Evolutionary conservation across 1,139 yeast species (phyloP).

Genomic region (Pichia sp.): DNA sequence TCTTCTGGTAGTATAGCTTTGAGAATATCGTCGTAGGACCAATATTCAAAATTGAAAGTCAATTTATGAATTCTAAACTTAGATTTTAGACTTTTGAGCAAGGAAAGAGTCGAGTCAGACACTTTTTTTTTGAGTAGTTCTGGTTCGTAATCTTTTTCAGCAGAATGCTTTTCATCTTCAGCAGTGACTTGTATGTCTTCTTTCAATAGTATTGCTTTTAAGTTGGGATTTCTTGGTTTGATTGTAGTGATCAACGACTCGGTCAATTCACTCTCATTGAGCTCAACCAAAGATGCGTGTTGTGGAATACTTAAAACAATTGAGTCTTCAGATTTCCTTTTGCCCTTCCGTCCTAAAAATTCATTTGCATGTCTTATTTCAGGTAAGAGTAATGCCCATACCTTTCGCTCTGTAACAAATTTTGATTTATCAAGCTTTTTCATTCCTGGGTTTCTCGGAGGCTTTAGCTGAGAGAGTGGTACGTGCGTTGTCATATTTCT

Average conservation of each 20-base stretch:
- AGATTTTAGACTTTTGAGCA: slow-evolving; percentile 46
- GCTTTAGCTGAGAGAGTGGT: slow-evolving; percentile 31
- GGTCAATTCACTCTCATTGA: slow-evolving; percentile 8
- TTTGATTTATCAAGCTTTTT: slow-evolving; percentile 57
- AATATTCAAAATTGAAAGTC: slow-evolving; percentile 64
- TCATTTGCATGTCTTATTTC: slow-evolving; percentile 59
- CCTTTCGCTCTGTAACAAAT: slow-evolving; percentile 52
- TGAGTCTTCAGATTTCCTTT: slow-evolving; percentile 33
- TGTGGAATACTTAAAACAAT: slow-evolving; percentile 63
- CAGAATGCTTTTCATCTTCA: slow-evolving; percentile 33
- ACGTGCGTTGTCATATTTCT: slow-evolving; percentile 15
- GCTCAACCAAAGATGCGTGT: slow-evolving; percentile 58
- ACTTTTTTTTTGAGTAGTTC: slow-evolving; percentile 31
- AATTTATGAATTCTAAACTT: slow-evolving; percentile 52
- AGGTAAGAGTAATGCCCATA: slow-evolving; percentile 66
- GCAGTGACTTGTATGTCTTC: slow-evolving; percentile 45
- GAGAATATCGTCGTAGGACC: slow-evolving; percentile 87
- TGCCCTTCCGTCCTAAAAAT: slow-evolving; percentile 36
- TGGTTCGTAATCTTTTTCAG: slow-evolving; percentile 14
- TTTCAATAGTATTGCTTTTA: slow-evolving; percentile 62
- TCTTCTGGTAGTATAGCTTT: slow-evolving; percentile 72
- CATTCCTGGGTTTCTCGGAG: slow-evolving; percentile 72
- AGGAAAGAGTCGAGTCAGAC: slow-evolving; percentile 40
- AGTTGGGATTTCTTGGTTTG: slow-evolving; percentile 30
- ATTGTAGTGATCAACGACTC: slow-evolving; percentile 22